Conservation (phyloP, 2,329 filamentous ascomycete genomes). For the Orbilia oligospora region DNA sequence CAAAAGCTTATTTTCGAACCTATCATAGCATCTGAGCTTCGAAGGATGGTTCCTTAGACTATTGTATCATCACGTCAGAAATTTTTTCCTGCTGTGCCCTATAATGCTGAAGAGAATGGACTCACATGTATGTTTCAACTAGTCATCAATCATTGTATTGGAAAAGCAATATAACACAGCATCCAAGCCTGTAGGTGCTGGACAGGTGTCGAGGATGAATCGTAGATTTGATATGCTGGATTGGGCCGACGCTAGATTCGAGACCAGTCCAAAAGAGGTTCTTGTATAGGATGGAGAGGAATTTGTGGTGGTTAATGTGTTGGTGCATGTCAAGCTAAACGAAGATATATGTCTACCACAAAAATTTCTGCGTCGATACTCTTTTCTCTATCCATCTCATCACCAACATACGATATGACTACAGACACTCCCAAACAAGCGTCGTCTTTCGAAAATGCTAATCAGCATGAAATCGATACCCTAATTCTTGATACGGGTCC, state of each 20-base stretch:
- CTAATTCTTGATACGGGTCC: slow-evolving; percentile 92
- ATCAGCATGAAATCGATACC: slow-evolving; percentile 74
- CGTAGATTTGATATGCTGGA: too few relatives aligned
- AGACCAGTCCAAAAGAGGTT: neutral
- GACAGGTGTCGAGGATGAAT: too few relatives aligned
- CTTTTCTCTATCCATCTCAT: neutral
- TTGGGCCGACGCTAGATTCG: neutral
- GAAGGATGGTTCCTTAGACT: neutral
- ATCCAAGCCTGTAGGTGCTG: too few relatives aligned
- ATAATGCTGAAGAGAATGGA: neutral
- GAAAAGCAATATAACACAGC: too few relatives aligned
- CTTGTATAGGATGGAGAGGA: neutral
- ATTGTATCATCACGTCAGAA: neutral
- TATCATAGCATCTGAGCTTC: neutral
- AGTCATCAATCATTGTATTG: too few relatives aligned
- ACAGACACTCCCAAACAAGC: slow-evolving; percentile 22
- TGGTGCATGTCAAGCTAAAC: slow-evolving; percentile 6
- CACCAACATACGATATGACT: slow-evolving; percentile 33
- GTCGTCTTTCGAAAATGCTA: neutral
- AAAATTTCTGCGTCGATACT: slow-evolving; percentile 27
- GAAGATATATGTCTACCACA: slow-evolving; percentile 4
- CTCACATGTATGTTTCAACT: neutral
- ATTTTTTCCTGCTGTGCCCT: neutral
- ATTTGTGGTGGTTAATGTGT: slow-evolving; percentile 21
- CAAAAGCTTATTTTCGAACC: neutral